Base-by-base conservation (phyloP, 805 yeast genomes). In the Candida boleticola region DNA sequence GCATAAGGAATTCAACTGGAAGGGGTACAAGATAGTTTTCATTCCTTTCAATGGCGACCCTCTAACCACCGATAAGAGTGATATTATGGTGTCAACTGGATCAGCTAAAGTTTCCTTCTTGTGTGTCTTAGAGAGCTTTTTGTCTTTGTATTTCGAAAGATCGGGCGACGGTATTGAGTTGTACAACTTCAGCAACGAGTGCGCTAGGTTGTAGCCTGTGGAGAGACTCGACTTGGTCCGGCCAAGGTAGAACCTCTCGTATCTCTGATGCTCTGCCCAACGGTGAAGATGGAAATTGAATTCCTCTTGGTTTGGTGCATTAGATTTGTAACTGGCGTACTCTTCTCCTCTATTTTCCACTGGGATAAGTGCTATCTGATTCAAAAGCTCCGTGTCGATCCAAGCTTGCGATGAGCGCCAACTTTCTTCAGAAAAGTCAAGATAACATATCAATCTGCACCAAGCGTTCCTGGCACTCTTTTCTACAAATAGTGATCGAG, bases 1-100 rank as follows among this genome's bases (percentile, higher is more conserved):
- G 2, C 75, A 69, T 5, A 83, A 67, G 0, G 89, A 80, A 38
- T 76, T 70, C n/a, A 71, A 55, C 54, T 83, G 89, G 50, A 80
- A 83, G 3, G 70, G 68, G 52, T 81, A 83, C 10, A 83, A 60
- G 0, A 49, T 43, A 16, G 84, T 72, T 34, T 61, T 68, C 38
- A 83, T 62, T 0, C 87, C 88, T 1, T 46, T 20, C 14, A 37
- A n/a, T 7, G 35, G 35, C 5, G 39, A 3, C n/a, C 26, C 26
- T n/a, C 31, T 9, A 32, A 6, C 5, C 11, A 13, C 14, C 7
- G 21, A 7, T 13, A 26, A 27, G 10, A 26, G 14, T 6, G 21
- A 17, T 9, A 18, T 9, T 11, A 37, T 29, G 4, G 32, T 13
- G 4, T 19, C 27, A 5, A 20, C 35, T 18, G 34, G 11, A 17